Evolutionary conservation across 2,329 filamentous ascomycete genomes (phyloP).

Genomic region (Corinectria fuckeliana): DNA sequence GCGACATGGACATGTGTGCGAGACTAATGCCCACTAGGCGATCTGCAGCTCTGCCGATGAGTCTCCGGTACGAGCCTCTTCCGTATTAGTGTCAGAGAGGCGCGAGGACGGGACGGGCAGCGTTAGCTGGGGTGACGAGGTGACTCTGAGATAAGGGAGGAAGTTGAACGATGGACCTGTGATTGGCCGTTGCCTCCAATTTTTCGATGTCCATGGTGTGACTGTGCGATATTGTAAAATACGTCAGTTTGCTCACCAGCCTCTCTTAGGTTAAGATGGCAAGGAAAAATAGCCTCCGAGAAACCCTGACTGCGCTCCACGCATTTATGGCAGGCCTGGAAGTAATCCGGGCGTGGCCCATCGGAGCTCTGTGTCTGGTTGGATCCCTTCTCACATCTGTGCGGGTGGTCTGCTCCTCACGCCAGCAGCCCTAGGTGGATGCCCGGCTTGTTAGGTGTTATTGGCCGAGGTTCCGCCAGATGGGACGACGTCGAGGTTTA

Average conservation of each 20-base stretch:
- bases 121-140: conserved; percentile 49
- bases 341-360: not conserved
- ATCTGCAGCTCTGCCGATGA: conserved; percentile 35
- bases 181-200: conserved; percentile 47
- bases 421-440: conserved; percentile 29
- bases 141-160: conserved; percentile 52
- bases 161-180: conserved; percentile 27
- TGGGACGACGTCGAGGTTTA: conserved; percentile 19
- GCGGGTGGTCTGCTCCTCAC: conserved; percentile 32
- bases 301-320: not conserved
- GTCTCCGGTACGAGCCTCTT: conserved; percentile 37
- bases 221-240: conserved; percentile 39
- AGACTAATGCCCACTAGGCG: conserved; percentile 31
- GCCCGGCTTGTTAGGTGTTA: conserved; percentile 10
- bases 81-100: conserved; percentile 31
- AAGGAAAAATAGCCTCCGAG: conserved; percentile 5
- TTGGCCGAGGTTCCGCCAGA: conserved; percentile 25
- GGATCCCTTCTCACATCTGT: conserved; percentile 6
- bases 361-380: conserved; percentile 2
- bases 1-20: conserved; percentile 36
- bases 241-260: conserved; percentile 4
- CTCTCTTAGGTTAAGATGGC: conserved; percentile 1
- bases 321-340: conserved; percentile 5
- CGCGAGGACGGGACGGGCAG: conserved; percentile 22
- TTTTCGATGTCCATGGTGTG: conserved; percentile 52